phyloP scores from a whole-genome alignment of 2,329 filamentous ascomycete species.

The Fusarium armeniacum region DNA sequence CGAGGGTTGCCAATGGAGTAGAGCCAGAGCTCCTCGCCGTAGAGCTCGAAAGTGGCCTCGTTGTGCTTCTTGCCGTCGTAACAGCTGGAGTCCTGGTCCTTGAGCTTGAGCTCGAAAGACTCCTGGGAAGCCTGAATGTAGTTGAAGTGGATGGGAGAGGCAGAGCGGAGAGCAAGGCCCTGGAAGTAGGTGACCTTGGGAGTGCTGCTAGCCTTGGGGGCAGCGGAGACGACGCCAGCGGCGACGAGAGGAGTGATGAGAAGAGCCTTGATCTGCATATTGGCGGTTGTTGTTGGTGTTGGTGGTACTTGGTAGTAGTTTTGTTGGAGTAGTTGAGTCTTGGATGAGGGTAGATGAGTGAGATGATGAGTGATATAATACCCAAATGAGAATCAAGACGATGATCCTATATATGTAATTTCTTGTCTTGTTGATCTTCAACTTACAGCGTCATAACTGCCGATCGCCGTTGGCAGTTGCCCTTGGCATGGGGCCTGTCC shows the following conservation, averaged over 20 bases:
- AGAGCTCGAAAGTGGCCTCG: conserved; percentile 65
- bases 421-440: not conserved
- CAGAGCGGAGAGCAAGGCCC: conserved; percentile 65
- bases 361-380: conserved; percentile 9
- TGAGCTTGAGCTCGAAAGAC: conserved; percentile 61
- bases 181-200: conserved; percentile 59
- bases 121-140: conserved; percentile 60
- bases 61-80: conserved; percentile 53
- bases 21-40: conserved; percentile 62
- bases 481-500: not conserved
- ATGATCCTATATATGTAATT: conserved; percentile 24
- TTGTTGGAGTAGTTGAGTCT: not conserved
- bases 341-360: not conserved
- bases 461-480: not conserved
- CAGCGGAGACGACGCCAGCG: conserved; percentile 44
- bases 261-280: conserved; percentile 51
- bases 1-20: conserved; percentile 54
- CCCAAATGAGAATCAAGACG: not conserved
- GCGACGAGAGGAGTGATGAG: conserved; percentile 47
- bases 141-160: conserved; percentile 63
- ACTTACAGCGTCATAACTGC: conserved; percentile 10
- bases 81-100: conserved; percentile 65
- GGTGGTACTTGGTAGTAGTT: not conserved
- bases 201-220: conserved; percentile 36
- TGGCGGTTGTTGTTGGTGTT: conserved; percentile 16